These are phyloP conservation scores for Polyplosphaeria fusca DNA, from an alignment of 495 filamentous ascomycete genomes.

Conservation along the genomic window DNA sequence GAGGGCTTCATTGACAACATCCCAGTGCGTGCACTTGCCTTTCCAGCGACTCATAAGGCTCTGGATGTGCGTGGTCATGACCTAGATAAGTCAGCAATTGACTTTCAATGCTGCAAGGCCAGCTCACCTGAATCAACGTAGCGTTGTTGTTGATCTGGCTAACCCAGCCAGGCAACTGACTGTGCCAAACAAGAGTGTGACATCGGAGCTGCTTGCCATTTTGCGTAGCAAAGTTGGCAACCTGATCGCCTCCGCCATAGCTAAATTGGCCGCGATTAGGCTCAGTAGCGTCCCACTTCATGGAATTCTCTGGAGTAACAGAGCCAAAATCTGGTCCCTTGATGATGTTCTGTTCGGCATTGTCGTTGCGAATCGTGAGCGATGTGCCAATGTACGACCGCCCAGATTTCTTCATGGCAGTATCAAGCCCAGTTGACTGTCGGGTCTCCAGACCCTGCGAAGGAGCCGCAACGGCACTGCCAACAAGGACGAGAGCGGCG, in stretches of 20 bases:
- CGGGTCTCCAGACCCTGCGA: neutral
- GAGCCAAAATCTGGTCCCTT: conserved; percentile 13
- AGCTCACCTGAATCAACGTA: no score
- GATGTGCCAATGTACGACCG: conserved; percentile 9
- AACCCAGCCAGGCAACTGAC: conserved; percentile 62
- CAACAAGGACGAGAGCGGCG: conserved; percentile 7
- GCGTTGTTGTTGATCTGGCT: conserved; percentile 48
- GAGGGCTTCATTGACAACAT: conserved; percentile 31
- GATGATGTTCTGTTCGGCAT: conserved; percentile 10
- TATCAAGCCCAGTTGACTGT: conserved; percentile 4
- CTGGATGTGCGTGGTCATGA: conserved; percentile 58
- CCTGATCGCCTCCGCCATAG: conserved; percentile 52
- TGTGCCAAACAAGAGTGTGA: conserved; percentile 62
- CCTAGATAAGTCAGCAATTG: conserved; percentile 52
- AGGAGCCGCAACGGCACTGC: conserved; percentile 2
- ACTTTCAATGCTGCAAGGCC: no score
- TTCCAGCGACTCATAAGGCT: conserved; percentile 57
- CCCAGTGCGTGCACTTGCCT: conserved; percentile 46
- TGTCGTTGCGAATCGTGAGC: conserved; percentile 3
- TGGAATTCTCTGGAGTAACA: conserved; percentile 38
- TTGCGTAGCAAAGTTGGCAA: conserved; percentile 56
- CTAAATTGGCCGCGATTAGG: conserved; percentile 48
- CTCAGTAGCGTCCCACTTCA: conserved; percentile 60
- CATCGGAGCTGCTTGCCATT: conserved; percentile 59
- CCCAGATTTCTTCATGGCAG: conserved; percentile 1